Base-by-base conservation (phyloP, 139 green algal species). In the Zygnema cylindricum region DNA sequence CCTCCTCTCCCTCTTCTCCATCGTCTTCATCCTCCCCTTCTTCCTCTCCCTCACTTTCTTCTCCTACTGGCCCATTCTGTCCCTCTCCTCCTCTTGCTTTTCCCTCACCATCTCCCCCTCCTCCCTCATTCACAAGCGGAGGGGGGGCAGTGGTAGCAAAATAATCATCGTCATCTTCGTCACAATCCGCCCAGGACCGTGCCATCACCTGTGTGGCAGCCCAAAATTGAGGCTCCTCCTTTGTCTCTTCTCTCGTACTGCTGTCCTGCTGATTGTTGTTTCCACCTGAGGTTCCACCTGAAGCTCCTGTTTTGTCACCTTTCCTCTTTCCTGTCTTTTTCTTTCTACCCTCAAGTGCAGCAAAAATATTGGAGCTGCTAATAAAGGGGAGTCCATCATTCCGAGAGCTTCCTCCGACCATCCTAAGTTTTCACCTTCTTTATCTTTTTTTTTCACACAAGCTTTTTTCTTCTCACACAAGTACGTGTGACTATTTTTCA, bases 281-380 rank as follows among this genome's bases (percentile, higher is more conserved):
- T 7, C 36, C 36, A 16, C 36, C 71, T 16, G 38, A 85, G 42
- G 7, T 43, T 11, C 33, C 42, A 71, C 22, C 33, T n/a, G n/a
- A n/a, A n/a, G n/a, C n/a, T n/a, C n/a, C n/a, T 22, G 33, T 35
- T 16, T 30, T 87, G 23, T 89, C 41, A 41, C 54, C 39, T 69
- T 89, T 89, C 32, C 76, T 89, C 49, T 16, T 82, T 3, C 78
- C 32, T 16, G 43, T 42, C 77, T 77, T 77, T 78, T 78, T 87
- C 77, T 36, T 77, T 3, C 77, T 33, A 2, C 77, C 42, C n/a
- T 78, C 84, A 11, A 90, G 77, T 11, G 85, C 85, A 41, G 85
- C 76, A 69, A 90, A 90, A 36, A 90, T 90, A 33, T 90, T 90
- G 1, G 77, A 81, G 77, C 77, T 90, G 77, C 25, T 87, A 22